A percentile compares a stretch with the other conserved stretches of the same genome.
Evolutionary conservation across 495 filamentous ascomycete genomes (phyloP).

Genomic region (Cryomyces antarcticus): DNA sequence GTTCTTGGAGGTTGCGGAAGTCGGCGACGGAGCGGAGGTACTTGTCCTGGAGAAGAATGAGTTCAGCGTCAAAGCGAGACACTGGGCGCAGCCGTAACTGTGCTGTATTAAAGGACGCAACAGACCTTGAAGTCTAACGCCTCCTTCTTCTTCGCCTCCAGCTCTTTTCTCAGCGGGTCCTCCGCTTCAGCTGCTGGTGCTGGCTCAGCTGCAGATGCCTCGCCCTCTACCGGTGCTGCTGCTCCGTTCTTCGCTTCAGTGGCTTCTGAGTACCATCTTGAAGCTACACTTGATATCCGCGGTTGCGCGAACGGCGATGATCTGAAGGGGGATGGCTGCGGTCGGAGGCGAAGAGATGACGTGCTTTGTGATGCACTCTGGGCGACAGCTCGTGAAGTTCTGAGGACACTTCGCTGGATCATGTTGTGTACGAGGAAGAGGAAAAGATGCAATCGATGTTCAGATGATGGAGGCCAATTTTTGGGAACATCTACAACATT

Average conservation of each 20-base stretch:
- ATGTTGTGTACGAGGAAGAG: neutral
- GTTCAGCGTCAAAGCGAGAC: constrained; percentile 2
- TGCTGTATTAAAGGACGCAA: neutral
- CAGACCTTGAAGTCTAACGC: constrained; percentile 68
- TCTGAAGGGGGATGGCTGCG: neutral
- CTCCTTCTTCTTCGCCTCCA: constrained; percentile 73
- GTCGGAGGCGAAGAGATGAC: neutral
- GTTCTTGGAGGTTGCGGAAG: constrained; percentile 91
- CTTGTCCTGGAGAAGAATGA: constrained; percentile 45
- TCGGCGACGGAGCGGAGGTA: constrained; percentile 85
- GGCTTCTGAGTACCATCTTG: constrained; percentile 12
- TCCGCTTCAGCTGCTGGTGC: constrained; percentile 8
- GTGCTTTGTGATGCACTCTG: neutral
- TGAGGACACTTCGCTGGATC: neutral
- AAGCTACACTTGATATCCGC: neutral
- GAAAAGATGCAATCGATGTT: too few relatives aligned
- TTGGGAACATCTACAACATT: too few relatives aligned
- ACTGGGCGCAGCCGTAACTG: too few relatives aligned
- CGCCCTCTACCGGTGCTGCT: constrained; percentile 2
- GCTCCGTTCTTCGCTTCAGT: constrained; percentile 10
- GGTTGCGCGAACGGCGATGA: too few relatives aligned
- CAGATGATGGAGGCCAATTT: too few relatives aligned
- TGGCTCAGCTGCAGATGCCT: constrained; percentile 10
- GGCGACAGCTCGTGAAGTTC: neutral
- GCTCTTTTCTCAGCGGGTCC: constrained; percentile 35